Base-by-base conservation (phyloP, 2,329 filamentous ascomycete genomes). In the Ceratocystis cubensis region DNA sequence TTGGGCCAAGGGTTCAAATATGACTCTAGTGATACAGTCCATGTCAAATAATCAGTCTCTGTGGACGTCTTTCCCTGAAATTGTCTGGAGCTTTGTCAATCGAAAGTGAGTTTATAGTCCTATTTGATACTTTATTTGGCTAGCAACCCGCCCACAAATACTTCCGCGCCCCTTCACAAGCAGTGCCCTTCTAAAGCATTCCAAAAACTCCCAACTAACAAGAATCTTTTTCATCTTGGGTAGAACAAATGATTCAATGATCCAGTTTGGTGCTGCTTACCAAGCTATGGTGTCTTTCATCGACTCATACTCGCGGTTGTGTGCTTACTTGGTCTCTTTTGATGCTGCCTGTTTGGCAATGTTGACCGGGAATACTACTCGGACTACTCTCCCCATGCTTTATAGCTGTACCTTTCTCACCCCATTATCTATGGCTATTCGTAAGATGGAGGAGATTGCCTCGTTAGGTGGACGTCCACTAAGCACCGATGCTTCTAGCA, bases 1-100 rank as follows among this genome's bases (percentile, higher is more conserved):
- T 25, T 80, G 76, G 69, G 75, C 76, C 45, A 72, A 71, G 44
- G 70, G 71, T 22, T 74, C 75, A 20, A 71, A 76, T 2, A 71
- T 73, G 28, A 71, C 74, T 10, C 70, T 71, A 2, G 75, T 78
- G 5, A 71, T 77, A n/a, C 74, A 79, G 30, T 78, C 78, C 1
- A 80, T 77, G 66, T 73, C 72, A 17, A 74, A 75, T 41, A 75
- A 84, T 67, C 75, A 72, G 44, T 71, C 75, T 2, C 81, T 86
- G 69, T 87, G 84, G 84, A 69, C 73, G 41, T 69, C 72, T 2
- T 75, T 86, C 30, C 82, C 84, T 0, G 78, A 81, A 0, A 70
- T 85, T 8, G 75, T 84, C 20, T 76, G 73, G 71, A 72, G 72
- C 7, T 71, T 79, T 25, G 73, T 71, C 61, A 72, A 70, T 15